Evolutionary conservation across 2,329 filamentous ascomycete species (phyloP).

Genomic region (Aspergillus tanneri): DNA sequence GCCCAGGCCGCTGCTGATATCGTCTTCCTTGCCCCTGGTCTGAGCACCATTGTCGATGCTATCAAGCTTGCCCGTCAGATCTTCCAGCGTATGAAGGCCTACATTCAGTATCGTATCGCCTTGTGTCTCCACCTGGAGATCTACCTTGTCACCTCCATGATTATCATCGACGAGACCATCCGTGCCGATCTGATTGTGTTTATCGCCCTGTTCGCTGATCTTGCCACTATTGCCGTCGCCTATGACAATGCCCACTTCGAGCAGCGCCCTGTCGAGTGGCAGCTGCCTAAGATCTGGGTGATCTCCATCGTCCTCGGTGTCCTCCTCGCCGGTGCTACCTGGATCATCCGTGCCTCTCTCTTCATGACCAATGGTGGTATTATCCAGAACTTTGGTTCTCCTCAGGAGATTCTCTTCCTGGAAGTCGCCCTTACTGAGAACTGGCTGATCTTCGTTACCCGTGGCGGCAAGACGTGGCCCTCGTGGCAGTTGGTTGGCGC

Average conservation of each 20-base stretch:
- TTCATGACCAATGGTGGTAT: conserved; percentile 70
- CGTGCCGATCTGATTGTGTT: conserved; percentile 72
- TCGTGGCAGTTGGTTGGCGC: conserved; percentile 72
- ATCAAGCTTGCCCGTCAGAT: conserved; percentile 74
- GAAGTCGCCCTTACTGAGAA: conserved; percentile 91
- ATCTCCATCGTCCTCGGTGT: conserved; percentile 61
- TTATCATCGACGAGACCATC: conserved; percentile 76
- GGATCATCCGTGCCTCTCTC: conserved; percentile 69
- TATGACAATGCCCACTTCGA: conserved; percentile 79
- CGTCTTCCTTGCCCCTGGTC: conserved; percentile 70
- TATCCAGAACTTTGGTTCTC: conserved; percentile 70
- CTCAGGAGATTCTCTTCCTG: conserved; percentile 81
- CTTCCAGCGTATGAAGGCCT: conserved; percentile 76
- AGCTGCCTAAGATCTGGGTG: conserved; percentile 78
- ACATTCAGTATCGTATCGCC: conserved; percentile 74
- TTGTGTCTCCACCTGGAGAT: conserved; percentile 72
- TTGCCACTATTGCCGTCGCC: conserved; percentile 74
- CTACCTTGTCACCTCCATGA: conserved; percentile 74
- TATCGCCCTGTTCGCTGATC: conserved; percentile 74
- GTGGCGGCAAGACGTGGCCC: conserved; percentile 72
- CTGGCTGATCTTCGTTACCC: conserved; percentile 96
- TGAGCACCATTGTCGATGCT: conserved; percentile 68
- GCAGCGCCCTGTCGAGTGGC: conserved; percentile 73
- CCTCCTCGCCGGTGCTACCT: conserved; percentile 68
- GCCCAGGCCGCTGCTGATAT: conserved; percentile 72